phyloP scores from a whole-genome alignment of 2,329 filamentous ascomycete species.

The Colletotrichum melonis region DNA sequence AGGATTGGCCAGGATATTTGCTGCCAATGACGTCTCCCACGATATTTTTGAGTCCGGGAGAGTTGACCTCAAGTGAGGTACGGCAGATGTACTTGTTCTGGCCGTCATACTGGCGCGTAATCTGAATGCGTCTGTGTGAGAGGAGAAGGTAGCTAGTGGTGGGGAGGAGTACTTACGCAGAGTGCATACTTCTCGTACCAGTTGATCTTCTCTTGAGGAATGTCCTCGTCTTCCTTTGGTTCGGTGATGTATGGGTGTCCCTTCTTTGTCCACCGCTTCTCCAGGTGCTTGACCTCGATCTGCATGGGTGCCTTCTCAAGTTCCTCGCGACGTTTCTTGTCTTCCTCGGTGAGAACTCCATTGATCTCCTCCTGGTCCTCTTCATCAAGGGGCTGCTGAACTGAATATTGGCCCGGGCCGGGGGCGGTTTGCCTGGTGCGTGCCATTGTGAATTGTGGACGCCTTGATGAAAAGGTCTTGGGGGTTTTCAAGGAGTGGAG shows the following conservation, averaged over 20 bases:
- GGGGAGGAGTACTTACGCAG: slow-evolving; percentile 31
- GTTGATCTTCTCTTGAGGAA: slow-evolving; percentile 43
- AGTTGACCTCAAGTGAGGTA: slow-evolving; percentile 39
- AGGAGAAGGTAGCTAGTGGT: background rate
- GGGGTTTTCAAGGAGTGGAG: background rate
- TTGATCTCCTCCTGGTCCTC: slow-evolving; percentile 36
- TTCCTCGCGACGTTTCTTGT: slow-evolving; percentile 39
- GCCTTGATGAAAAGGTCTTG: background rate
- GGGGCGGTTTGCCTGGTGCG: slow-evolving; percentile 16
- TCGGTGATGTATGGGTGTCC: slow-evolving; percentile 43
- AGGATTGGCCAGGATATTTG: slow-evolving; percentile 42
- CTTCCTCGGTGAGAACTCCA: slow-evolving; percentile 35
- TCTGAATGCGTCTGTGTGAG: background rate
- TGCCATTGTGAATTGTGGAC: slow-evolving; percentile 5
- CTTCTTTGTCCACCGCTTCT: slow-evolving; percentile 45
- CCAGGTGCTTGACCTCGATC: slow-evolving; percentile 46
- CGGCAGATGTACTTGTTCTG: slow-evolving; percentile 33
- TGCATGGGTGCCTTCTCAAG: slow-evolving; percentile 43
- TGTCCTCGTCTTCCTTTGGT: slow-evolving; percentile 42
- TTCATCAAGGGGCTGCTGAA: slow-evolving; percentile 29
- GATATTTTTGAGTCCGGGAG: slow-evolving; percentile 39
- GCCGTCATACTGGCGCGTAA: slow-evolving; percentile 38
- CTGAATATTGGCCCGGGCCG: background rate
- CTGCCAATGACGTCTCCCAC: slow-evolving; percentile 38
- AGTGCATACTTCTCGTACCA: slow-evolving; percentile 45